These are phyloP conservation scores for Naganishia vaughanmartiniae DNA, from an alignment of 768 basidiomycete genomes.

Conservation along the genomic window DNA sequence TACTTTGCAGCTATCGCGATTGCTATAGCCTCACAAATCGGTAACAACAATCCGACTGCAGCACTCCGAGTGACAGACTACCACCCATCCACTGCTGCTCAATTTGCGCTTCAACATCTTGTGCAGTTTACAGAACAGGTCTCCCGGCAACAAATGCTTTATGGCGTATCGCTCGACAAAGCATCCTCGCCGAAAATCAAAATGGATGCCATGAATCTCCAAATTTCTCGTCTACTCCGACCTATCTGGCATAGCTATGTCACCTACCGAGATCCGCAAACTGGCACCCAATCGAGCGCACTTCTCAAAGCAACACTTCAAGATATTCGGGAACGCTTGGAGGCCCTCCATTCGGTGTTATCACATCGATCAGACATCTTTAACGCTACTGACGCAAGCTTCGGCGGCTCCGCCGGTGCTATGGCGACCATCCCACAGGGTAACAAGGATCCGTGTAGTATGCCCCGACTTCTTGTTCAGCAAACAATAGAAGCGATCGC, in stretches of 20 bases:
- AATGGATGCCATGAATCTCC: slow-evolving; percentile 54
- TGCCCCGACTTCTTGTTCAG: slow-evolving; percentile 60
- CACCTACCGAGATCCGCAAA: slow-evolving; percentile 15
- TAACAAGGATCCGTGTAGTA: slow-evolving; percentile 17
- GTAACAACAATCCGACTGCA: not conserved
- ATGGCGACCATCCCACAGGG: not conserved
- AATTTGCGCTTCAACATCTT: slow-evolving; percentile 28
- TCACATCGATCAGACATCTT: slow-evolving; percentile 24
- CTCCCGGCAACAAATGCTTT: slow-evolving; percentile 20
- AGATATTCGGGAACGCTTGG: slow-evolving; percentile 18
- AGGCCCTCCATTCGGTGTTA: slow-evolving; percentile 6
- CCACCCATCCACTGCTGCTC: slow-evolving; percentile 20
- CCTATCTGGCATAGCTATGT: slow-evolving; percentile 66
- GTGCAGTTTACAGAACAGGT: slow-evolving; percentile 24
- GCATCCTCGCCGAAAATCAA: slow-evolving; percentile 23
- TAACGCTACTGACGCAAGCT: slow-evolving; percentile 25
- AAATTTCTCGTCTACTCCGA: slow-evolving; percentile 77
- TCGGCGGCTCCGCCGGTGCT: slow-evolving; percentile 17
- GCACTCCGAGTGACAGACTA: slow-evolving; percentile 19
- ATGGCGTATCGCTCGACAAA: slow-evolving; percentile 25
- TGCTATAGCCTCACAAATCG: slow-evolving; percentile 60
- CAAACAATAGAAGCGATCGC: slow-evolving; percentile 91
- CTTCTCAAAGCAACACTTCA: not conserved
- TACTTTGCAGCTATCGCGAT: slow-evolving; percentile 90
- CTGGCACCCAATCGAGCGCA: not conserved